phyloP scores from a whole-genome alignment of 1,284 basidiomycete species.

The Pterula multifida region DNA sequence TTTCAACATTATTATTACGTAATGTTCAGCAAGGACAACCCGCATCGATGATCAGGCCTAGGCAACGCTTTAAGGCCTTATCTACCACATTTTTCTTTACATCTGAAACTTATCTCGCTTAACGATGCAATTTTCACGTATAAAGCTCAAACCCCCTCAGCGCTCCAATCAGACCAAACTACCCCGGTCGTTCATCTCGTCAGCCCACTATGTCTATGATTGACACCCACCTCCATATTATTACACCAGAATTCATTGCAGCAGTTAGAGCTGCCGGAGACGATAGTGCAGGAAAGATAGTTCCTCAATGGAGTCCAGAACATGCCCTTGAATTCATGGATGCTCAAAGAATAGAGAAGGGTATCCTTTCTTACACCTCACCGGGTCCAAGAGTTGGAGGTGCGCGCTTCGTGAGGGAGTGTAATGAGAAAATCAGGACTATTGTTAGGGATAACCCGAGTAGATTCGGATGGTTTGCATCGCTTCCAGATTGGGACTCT shows the following conservation, averaged over 20 bases:
- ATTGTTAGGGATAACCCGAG: neutral
- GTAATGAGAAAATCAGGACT: neutral
- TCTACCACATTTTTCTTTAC: no score
- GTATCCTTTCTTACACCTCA: neutral
- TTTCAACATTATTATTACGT: no score
- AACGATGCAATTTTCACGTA: no score
- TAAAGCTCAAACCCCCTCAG: no score
- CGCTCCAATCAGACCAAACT: no score
- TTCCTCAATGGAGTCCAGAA: neutral
- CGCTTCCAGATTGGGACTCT: neutral
- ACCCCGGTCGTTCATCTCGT: no score
- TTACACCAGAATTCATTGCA: neutral
- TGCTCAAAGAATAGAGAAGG: neutral
- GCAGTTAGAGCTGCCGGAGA: neutral
- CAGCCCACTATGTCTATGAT: neutral
- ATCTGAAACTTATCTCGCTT: no score
- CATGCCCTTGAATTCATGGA: neutral
- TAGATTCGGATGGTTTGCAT: slow-evolving; percentile 3
- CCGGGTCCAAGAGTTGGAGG: neutral
- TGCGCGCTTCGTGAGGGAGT: neutral
- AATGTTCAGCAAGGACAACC: no score
- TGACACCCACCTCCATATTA: slow-evolving; percentile 1
- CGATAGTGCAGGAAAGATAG: neutral
- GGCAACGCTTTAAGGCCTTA: no score
- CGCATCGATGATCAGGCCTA: no score